Conservation (phyloP, 2,329 filamentous ascomycete species). For the Metarhizium rileyi region DNA sequence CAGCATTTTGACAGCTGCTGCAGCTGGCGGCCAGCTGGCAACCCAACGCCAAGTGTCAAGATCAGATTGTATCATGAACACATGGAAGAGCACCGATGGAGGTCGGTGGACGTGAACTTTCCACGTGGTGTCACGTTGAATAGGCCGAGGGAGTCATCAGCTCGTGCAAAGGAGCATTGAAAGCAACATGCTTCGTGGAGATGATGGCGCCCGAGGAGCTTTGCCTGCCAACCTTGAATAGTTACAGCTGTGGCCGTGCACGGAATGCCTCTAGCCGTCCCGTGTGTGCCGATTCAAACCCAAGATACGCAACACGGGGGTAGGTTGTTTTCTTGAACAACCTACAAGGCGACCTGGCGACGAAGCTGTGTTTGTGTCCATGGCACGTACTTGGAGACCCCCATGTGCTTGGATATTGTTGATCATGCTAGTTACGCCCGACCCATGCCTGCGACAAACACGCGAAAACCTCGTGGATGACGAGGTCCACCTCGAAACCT, state of each 20-base stretch:
- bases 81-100: not conserved
- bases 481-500: not conserved
- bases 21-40: slow-evolving; percentile 2
- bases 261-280: not conserved
- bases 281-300: not conserved
- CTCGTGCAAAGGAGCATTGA: not conserved
- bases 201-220: not conserved
- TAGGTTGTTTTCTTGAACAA: not conserved
- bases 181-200: not conserved
- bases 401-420: not conserved
- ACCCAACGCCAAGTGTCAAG: not conserved
- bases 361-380: not conserved
- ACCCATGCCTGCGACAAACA: no score
- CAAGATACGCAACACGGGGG: not conserved
- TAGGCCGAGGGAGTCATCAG: not conserved
- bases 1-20: not conserved
- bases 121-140: not conserved
- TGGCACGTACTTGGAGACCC: not conserved
- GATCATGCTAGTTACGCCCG: no score
- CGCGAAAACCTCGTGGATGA: no score
- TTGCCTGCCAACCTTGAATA: not conserved
- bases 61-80: not conserved
- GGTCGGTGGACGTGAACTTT: not conserved
- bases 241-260: not conserved
- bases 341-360: not conserved